A percentile compares a stretch with the other conserved stretches of the same genome.
These are phyloP conservation scores for Nakazawaea ishiwadae DNA, from an alignment of 805 yeast genomes.

Conservation along the genomic window DNA sequence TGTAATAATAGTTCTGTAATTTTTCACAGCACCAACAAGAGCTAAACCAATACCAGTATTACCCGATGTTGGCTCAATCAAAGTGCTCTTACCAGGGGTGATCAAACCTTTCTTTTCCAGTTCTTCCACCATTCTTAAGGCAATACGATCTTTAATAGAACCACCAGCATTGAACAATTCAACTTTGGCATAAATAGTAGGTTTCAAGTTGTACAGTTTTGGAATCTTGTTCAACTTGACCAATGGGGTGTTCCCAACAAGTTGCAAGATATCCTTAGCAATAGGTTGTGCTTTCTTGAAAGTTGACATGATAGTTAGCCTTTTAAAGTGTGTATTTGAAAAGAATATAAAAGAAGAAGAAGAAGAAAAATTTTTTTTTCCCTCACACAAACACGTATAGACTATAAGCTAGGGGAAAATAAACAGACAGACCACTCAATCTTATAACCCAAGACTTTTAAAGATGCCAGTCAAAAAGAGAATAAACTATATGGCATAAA, in stretches of 20 bases:
- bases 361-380: too few relatives aligned
- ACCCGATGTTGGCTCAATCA: conserved; percentile 89
- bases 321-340: too few relatives aligned
- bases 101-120: conserved; percentile 76
- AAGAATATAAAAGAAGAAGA: too few relatives aligned
- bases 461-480: too few relatives aligned
- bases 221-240: conserved; percentile 74
- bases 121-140: conserved; percentile 79
- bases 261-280: conserved; percentile 55
- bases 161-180: conserved; percentile 89
- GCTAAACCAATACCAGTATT: conserved; percentile 92
- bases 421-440: too few relatives aligned
- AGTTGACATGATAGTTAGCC: conserved; percentile 6
- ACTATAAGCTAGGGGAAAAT: too few relatives aligned
- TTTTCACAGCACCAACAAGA: conserved; percentile 79
- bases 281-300: conserved; percentile 13
- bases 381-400: too few relatives aligned
- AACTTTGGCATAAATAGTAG: conserved; percentile 65
- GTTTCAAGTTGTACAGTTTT: conserved; percentile 68
- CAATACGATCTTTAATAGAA: conserved; percentile 85
- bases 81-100: conserved; percentile 71
- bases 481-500: too few relatives aligned
- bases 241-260: conserved; percentile 84
- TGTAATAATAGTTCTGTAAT: conserved; percentile 82
- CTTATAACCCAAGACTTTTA: too few relatives aligned